Conservation (phyloP, 176 grass and related monocot species). For the Raddia distichophylla region DNA sequence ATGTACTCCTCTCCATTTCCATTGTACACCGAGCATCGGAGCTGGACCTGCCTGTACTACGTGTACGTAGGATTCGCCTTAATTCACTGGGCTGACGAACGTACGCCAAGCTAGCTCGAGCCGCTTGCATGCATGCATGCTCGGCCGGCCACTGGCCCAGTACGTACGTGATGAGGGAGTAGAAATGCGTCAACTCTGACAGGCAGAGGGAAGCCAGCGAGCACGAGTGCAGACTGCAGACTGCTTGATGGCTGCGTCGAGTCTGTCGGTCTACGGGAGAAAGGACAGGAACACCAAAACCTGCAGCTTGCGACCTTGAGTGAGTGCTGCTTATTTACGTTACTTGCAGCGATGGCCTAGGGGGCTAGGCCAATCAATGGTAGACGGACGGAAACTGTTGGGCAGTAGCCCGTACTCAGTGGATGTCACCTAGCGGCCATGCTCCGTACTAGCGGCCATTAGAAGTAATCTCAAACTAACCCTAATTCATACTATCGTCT, state of each 20-base stretch:
- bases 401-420: neutral
- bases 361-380: neutral
- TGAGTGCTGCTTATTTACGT: neutral
- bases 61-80: neutral
- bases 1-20: slow-evolving; percentile 12
- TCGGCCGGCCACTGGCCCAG: no score
- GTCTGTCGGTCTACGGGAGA: slow-evolving; percentile 31
- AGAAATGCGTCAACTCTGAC: slow-evolving; percentile 43
- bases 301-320: neutral
- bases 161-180: neutral
- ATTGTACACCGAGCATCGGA: neutral
- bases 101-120: no score
- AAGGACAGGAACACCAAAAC: neutral
- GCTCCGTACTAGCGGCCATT: no score
- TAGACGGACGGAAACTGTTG: neutral
- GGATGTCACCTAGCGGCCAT: neutral
- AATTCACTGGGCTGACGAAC: neutral
- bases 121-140: no score
- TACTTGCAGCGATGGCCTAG: slow-evolving; percentile 28
- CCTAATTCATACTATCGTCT: no score
- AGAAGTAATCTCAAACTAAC: no score
- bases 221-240: neutral
- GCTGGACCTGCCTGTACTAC: neutral
- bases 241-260: slow-evolving; percentile 37
- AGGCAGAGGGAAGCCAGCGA: neutral